Evolutionary conservation across 139 green algal genomes (phyloP), one percentile per base, ranked within the genome.

Genomic region (Chlorella ohadii): DNA sequence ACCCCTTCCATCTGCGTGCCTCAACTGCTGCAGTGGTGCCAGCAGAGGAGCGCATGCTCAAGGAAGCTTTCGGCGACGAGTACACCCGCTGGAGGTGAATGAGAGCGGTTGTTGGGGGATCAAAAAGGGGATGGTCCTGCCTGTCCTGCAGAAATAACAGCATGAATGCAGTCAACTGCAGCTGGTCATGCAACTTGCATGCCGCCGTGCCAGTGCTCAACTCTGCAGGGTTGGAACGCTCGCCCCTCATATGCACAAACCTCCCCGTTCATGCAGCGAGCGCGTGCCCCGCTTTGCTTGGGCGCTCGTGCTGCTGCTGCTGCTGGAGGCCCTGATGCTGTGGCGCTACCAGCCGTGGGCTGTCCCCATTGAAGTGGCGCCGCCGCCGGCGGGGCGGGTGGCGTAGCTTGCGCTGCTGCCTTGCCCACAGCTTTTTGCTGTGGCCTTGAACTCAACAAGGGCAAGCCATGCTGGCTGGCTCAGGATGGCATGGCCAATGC

Each of bases 11-110:
- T 13, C 6, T 11, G 11, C 44, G 7, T 11, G 6, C 15, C 51
- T 13, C 11, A 3, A 22, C 51, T 22, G 15, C 51, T 22, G 51
- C 51, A 5, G 79, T 84, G 56, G 65, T 89, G 56, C 79, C 71
- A 2, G 44, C 38, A 5, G 86, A 89, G 64, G 86, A 89, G 86
- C 67, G 79, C 34, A 84, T 89, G 86, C 65, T 89, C 81, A 25
- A 23, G 13, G 71, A 85, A 33, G 72, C 78, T 0, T 89, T 87
- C 70, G 68, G 68, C 3, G 79, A 78, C 27, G 27, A 85, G 38
- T 89, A 89, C 72, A 27, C 44, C 15, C 51, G 55, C 27, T 89
- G 86, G 33, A 74, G 19, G 57, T 72, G 56, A 65, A n/a, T n/a
- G n/a, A n/a, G n/a, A n/a, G n/a, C n/a, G n/a, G n/a, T n/a, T n/a